Base-by-base conservation (phyloP, 2,329 filamentous ascomycete species). In the Neofusicoccum ribis region DNA sequence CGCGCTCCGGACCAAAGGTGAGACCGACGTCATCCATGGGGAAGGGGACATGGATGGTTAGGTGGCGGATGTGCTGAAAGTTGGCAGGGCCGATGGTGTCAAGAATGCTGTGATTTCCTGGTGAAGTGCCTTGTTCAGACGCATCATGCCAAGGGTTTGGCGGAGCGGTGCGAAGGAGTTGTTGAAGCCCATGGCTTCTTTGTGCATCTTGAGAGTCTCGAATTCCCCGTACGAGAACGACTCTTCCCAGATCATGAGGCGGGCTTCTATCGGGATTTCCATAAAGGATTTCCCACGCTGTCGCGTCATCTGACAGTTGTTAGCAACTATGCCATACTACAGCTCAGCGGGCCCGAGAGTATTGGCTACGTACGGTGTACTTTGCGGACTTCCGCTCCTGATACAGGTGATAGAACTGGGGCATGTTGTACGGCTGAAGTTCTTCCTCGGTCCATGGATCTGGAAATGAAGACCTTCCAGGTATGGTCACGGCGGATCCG, bases 81-180 rank as follows among this genome's bases (percentile, higher is more conserved):
- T 49, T n/a, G 46, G n/a, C n/a, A 3, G 46, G 8, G n/a, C 46
- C 46, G 20, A 49, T 27, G 46, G 46, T 49, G 46, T 23, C 11
- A 17, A 49, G 46, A 49, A 12, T 12, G 8, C 8, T 4, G 46
- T 17, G 46, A 31, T 49, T 14, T 49, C 46, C 17, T 9, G n/a
- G 20, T 23, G 46, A 7, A 96, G n/a, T 0, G 17, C 8, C n/a
- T 11, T n/a, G 17, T 49, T 49, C n/a, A 49, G n/a, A 17, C 46
- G 46, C 46, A 49, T 20, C 46, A 9, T 12, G 3, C 6, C 17
- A 7, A 49, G 46, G 6, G 9, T 1, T 5, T n/a, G 6, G 46
- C 46, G 46, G 46, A 49, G 46, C 3, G 46, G 27, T 31, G 27
- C 5, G 5, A 31, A 31, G 27, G 27, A 5, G 27, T 31, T 31